These are phyloP conservation scores for Zangia roseola DNA, from an alignment of 768 basidiomycete species.

Conservation along the genomic window DNA sequence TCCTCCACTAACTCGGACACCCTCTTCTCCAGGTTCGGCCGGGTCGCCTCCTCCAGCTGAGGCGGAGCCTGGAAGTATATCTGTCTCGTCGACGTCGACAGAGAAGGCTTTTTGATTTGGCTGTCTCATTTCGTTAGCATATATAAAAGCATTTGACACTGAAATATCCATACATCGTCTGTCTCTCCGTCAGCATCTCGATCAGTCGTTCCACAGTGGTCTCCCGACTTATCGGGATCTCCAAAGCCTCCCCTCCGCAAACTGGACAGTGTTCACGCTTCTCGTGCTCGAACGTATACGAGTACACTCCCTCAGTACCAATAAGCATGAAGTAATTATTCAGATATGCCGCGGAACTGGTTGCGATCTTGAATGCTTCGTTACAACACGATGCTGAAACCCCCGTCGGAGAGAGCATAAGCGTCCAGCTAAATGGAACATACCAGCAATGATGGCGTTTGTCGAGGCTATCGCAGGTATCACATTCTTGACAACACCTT, in stretches of 20 bases:
- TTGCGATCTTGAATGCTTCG: constrained; percentile 98
- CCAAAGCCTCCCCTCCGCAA: constrained; percentile 88
- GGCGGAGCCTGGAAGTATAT: constrained; percentile 95
- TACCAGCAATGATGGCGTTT: constrained; percentile 96
- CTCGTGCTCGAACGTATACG: constrained; percentile 96
- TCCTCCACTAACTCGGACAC: constrained; percentile 76
- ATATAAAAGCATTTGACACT: neutral
- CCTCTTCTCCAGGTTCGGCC: constrained; percentile 87
- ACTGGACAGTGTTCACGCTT: constrained; percentile 93
- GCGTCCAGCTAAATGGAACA: constrained; percentile 12
- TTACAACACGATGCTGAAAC: constrained; percentile 89
- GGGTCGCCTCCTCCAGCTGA: constrained; percentile 83
- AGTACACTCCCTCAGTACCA: constrained; percentile 94
- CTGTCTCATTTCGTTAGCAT: constrained; percentile 42
- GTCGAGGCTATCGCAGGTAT: constrained; percentile 99
- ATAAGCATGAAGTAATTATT: constrained; percentile 99
- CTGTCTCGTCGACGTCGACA: constrained; percentile 71
- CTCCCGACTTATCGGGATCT: constrained; percentile 65
- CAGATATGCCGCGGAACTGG: constrained; percentile 88
- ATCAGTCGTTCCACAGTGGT: constrained; percentile 85
- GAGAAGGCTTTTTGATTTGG: constrained; percentile 95
- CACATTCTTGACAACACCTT: constrained; percentile 99
- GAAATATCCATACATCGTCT: constrained; percentile 73
- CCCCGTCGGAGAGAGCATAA: constrained; percentile 3
- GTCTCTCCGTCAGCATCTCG: constrained; percentile 81